Percentiles rank a stretch among this genome's conserved stretches.
Conservation (phyloP, 164 flowering plant species). For the Liquidambar formosana region DNA sequence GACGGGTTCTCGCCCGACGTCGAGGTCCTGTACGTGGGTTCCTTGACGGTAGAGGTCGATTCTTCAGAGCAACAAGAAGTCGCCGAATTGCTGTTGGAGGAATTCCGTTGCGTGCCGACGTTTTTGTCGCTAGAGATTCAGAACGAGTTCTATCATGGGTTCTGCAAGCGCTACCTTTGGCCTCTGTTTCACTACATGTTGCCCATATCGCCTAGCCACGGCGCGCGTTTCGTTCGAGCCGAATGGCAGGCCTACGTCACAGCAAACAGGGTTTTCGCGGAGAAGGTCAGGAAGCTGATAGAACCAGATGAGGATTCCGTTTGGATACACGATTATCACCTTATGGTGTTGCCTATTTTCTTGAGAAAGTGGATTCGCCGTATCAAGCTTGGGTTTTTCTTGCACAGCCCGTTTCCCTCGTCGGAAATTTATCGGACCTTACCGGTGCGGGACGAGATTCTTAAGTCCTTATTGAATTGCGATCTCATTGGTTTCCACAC, state of each 20-base stretch:
- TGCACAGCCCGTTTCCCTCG: slow-evolving; percentile 46
- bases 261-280: slow-evolving; percentile 35
- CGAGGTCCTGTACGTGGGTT: slow-evolving; percentile 25
- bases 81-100: slow-evolving; percentile 27
- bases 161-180: slow-evolving; percentile 48
- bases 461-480: slow-evolving; percentile 37
- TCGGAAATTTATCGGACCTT: slow-evolving; percentile 45
- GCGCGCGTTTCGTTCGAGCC: slow-evolving; percentile 23
- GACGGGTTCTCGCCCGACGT: slow-evolving; percentile 28
- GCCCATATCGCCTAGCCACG: slow-evolving; percentile 29
- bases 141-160: slow-evolving; percentile 39
- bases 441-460: slow-evolving; percentile 48
- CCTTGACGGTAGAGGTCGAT: slow-evolving; percentile 18
- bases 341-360: slow-evolving; percentile 42
- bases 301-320: slow-evolving; percentile 42
- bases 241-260: slow-evolving; percentile 39
- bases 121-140: slow-evolving; percentile 31
- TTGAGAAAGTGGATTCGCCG: slow-evolving; percentile 30
- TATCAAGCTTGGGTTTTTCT: slow-evolving; percentile 38
- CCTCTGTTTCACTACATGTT: slow-evolving; percentile 46
- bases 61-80: slow-evolving; percentile 36
- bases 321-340: slow-evolving; percentile 56
- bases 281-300: slow-evolving; percentile 31
- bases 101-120: slow-evolving; percentile 45
- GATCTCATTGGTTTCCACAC: slow-evolving; percentile 56